Evolutionary conservation across 306 rosid genomes (phyloP).

Genomic region (Lathyrus tuberosus): DNA sequence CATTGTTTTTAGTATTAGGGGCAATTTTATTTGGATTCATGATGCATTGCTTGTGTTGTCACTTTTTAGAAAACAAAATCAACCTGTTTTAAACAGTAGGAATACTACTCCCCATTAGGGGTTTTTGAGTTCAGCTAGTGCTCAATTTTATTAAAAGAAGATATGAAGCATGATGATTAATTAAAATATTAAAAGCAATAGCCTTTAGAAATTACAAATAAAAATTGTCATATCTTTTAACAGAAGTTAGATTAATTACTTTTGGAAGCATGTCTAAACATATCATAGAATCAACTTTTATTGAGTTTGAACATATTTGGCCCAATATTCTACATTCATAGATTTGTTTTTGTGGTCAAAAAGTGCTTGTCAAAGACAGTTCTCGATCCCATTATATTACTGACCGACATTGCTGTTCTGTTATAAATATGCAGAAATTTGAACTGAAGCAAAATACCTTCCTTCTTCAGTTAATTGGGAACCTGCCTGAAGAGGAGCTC

Average conservation of each 20-base stretch:
- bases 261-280: neutral
- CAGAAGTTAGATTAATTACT: neutral
- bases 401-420: conserved; percentile 34
- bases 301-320: neutral
- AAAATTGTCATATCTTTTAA: neutral
- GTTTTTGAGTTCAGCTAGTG: neutral
- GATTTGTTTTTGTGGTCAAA: conserved; percentile 3
- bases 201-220: neutral
- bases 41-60: no score
- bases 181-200: neutral
- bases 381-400: neutral
- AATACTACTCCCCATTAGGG: neutral
- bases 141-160: neutral
- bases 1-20: no score
- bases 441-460: conserved; percentile 83
- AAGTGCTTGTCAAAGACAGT: conserved; percentile 12
- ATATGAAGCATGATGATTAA: conserved; percentile 1
- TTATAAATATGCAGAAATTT: conserved; percentile 69
- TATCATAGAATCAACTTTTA: neutral
- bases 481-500: conserved; percentile 83
- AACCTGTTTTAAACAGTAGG: conserved; percentile 1
- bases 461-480: conserved; percentile 85
- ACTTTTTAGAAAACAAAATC: no score
- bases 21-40: no score
- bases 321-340: conserved; percentile 28